Evolutionary conservation across 768 basidiomycete genomes (phyloP).

Genomic region (Mycena indigotica): DNA sequence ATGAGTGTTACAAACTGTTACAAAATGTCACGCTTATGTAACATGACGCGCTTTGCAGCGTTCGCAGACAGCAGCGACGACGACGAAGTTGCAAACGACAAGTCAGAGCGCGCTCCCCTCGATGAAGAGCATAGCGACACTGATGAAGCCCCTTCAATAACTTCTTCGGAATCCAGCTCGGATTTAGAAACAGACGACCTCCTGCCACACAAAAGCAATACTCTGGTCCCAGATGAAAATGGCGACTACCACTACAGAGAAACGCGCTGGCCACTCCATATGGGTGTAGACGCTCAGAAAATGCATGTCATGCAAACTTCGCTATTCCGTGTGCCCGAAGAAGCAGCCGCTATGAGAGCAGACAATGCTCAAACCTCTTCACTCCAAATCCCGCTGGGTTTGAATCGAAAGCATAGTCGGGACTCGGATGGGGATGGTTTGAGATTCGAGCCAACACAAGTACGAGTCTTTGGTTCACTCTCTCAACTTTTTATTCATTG

Average conservation of each 20-base stretch:
- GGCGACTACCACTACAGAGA: conserved; percentile 50
- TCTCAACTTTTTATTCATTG: background rate
- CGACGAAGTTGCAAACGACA: no score
- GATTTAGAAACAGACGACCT: conserved; percentile 58
- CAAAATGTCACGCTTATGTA: no score
- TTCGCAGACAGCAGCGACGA: conserved; percentile 59
- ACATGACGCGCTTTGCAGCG: conserved; percentile 72
- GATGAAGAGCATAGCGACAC: conserved; percentile 38
- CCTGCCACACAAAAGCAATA: conserved; percentile 40
- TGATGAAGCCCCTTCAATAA: conserved; percentile 39
- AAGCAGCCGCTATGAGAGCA: conserved; percentile 64
- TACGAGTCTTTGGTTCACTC: conserved; percentile 30
- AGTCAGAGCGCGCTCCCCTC: background rate
- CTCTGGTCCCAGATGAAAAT: conserved; percentile 57
- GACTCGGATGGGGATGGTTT: conserved; percentile 76
- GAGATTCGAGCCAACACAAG: conserved; percentile 64
- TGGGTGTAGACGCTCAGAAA: conserved; percentile 82
- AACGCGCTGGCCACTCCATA: conserved; percentile 66
- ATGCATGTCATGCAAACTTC: conserved; percentile 94
- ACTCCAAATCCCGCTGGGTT: conserved; percentile 38
- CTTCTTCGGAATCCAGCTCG: conserved; percentile 40
- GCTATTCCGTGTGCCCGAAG: conserved; percentile 77
- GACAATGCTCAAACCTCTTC: background rate
- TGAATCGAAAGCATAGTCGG: conserved; percentile 73
- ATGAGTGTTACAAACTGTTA: no score